Percentiles rank a stretch among this genome's conserved stretches.
Conservation (phyloP, 805 yeast species). For the Saccharomycopsis olivae region DNA sequence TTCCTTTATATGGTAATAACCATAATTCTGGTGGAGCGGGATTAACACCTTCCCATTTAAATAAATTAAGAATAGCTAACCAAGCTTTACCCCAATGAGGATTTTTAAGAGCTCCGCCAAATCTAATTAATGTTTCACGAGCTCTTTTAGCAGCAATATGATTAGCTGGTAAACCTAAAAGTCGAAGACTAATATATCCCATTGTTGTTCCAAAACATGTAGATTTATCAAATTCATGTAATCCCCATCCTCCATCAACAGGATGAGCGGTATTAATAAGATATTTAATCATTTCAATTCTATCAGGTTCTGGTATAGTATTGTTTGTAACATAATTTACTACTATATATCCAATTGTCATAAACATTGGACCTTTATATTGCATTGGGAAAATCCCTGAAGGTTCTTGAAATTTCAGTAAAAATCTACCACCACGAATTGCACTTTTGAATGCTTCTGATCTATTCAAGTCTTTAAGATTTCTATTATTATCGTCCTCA, state of each 20-base stretch:
- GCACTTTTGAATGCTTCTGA: slow-evolving; percentile 48
- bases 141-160: slow-evolving; percentile 79
- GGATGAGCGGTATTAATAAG: slow-evolving; percentile 90
- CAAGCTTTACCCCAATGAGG: slow-evolving; percentile 99
- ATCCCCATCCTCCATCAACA: slow-evolving; percentile 99
- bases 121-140: slow-evolving; percentile 47
- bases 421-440: slow-evolving; percentile 62
- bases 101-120: slow-evolving; percentile 83
- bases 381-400: slow-evolving; percentile 88
- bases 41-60: slow-evolving; percentile 93
- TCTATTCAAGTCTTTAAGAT: slow-evolving; percentile 28
- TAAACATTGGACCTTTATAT: slow-evolving; percentile 97
- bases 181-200: slow-evolving; percentile 72
- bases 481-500: slow-evolving; percentile 14
- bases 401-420: slow-evolving; percentile 59
- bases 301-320: slow-evolving; percentile 55
- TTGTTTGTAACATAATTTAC: slow-evolving; percentile 60
- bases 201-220: slow-evolving; percentile 92
- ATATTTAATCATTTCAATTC: slow-evolving; percentile 69
- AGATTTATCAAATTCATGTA: slow-evolving; percentile 83
- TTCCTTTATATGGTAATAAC: slow-evolving; percentile 64
- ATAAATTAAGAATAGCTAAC: slow-evolving; percentile 69
- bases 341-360: slow-evolving; percentile 82
- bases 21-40: slow-evolving; percentile 97
- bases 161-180: slow-evolving; percentile 62